phyloP scores from a whole-genome alignment of 306 rosid genomes.

The Boehmeria nivea region DNA sequence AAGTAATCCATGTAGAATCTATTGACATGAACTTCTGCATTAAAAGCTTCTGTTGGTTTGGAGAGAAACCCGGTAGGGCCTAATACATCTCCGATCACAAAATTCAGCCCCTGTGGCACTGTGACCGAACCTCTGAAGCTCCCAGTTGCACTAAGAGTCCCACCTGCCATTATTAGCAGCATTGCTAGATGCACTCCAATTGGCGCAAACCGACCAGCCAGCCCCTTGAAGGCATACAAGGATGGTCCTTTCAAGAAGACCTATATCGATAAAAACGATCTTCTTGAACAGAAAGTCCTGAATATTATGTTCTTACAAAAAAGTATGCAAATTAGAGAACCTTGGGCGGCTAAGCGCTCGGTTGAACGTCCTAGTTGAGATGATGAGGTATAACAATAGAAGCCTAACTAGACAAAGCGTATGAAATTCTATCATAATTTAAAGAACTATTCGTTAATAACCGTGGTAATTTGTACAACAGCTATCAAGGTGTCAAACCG shows the following conservation, averaged over 20 bases:
- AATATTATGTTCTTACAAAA: background rate
- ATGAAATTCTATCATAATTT: too few relatives aligned
- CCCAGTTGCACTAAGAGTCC: slow-evolving; percentile 85
- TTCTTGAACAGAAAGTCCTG: slow-evolving; percentile 7
- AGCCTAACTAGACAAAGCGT: background rate
- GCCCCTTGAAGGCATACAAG: slow-evolving; percentile 81
- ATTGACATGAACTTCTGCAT: slow-evolving; percentile 89
- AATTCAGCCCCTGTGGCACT: slow-evolving; percentile 94
- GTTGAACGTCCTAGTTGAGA: slow-evolving; percentile 6
- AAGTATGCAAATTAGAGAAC: too few relatives aligned
- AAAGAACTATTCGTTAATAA: too few relatives aligned
- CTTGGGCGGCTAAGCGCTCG: too few relatives aligned
- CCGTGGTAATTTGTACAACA: too few relatives aligned
- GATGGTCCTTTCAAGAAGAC: slow-evolving; percentile 83
- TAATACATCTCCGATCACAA: slow-evolving; percentile 85
- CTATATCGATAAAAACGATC: slow-evolving; percentile 33
- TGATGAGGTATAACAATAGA: background rate
- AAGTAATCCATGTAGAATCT: slow-evolving; percentile 84
- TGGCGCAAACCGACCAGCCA: slow-evolving; percentile 89
- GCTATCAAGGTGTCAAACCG: too few relatives aligned
- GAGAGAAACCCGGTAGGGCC: slow-evolving; percentile 83
- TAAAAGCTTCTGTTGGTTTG: slow-evolving; percentile 67
- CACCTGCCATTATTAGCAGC: slow-evolving; percentile 90
- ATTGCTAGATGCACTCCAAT: slow-evolving; percentile 91
- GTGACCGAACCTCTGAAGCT: slow-evolving; percentile 93